Conservation (phyloP, 2,329 filamentous ascomycete genomes). For the Fusarium transvaalense region DNA sequence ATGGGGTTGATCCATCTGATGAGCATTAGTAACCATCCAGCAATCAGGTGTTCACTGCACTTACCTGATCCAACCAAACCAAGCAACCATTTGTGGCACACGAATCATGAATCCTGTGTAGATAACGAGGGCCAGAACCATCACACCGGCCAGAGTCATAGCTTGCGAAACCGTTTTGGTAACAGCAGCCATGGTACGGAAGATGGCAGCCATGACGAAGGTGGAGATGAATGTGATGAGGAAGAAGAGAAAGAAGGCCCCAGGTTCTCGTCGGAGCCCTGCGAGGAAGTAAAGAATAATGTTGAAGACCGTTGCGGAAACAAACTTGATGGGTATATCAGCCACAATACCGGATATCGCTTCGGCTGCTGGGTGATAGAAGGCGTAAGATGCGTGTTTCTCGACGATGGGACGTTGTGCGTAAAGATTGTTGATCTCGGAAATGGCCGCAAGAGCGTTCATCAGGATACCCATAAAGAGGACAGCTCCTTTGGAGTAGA, state of each 20-base stretch:
- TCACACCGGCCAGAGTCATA: conserved; percentile 64
- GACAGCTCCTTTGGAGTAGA: conserved; percentile 67
- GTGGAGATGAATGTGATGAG: conserved; percentile 76
- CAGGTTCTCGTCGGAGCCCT: conserved; percentile 67
- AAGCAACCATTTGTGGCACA: conserved; percentile 64
- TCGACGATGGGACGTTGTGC: conserved; percentile 62
- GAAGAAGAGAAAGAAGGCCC: conserved; percentile 81
- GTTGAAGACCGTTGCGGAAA: conserved; percentile 64
- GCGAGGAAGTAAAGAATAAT: conserved; percentile 70
- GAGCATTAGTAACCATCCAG: conserved; percentile 38
- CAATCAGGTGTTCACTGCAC: rapidly evolving
- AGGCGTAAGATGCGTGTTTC: conserved; percentile 63
- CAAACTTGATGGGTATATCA: conserved; percentile 70
- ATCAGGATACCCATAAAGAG: conserved; percentile 72
- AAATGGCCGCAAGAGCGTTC: conserved; percentile 69
- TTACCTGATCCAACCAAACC: conserved; percentile 75
- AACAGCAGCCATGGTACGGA: conserved; percentile 78
- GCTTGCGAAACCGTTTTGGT: conserved; percentile 74
- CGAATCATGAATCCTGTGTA: conserved; percentile 48
- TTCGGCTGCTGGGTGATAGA: conserved; percentile 66
- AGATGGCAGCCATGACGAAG: conserved; percentile 80
- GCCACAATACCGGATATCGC: conserved; percentile 66
- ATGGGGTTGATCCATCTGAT: conserved; percentile 81
- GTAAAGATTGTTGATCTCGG: conserved; percentile 64
- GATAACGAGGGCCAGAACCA: conserved; percentile 66